These are phyloP conservation scores for Cryphonectria japonica DNA, from an alignment of 2,329 filamentous ascomycete species.

Conservation along the genomic window DNA sequence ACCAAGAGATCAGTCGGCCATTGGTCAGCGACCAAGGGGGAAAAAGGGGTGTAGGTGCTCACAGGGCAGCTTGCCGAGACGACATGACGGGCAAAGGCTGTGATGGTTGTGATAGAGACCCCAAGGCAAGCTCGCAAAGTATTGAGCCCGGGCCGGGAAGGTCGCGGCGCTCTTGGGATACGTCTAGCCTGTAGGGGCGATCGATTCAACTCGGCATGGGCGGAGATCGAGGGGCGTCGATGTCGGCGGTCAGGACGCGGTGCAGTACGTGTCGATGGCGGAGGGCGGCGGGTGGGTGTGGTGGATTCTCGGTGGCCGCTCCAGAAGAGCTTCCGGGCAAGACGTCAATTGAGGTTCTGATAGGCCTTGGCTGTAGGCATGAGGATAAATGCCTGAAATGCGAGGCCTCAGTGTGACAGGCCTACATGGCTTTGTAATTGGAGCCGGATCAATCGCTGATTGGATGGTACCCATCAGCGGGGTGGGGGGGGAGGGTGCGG, in stretches of 20 bases:
- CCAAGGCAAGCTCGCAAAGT: conserved; percentile 1
- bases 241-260: conserved; percentile 1
- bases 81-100: conserved; percentile 42
- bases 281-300: neutral
- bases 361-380: conserved; percentile 2
- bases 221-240: neutral
- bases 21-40: conserved; percentile 25
- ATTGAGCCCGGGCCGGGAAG: conserved; percentile 7
- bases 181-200: conserved; percentile 12
- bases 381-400: conserved; percentile 27
- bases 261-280: neutral
- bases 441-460: conserved; percentile 27
- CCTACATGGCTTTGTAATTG: conserved; percentile 21
- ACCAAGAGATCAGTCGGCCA: conserved; percentile 11
- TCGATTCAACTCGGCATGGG: conserved; percentile 14
- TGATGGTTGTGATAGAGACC: neutral
- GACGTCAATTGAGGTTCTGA: conserved; percentile 15
- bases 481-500: no score
- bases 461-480: neutral
- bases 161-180: conserved; percentile 15
- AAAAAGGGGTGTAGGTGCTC: conserved; percentile 36
- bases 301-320: neutral
- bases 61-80: conserved; percentile 56
- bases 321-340: conserved; percentile 6
- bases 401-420: conserved; percentile 19